Evolutionary conservation across 306 rosid genomes (phyloP).

Genomic region (Arachis hypogaea): DNA sequence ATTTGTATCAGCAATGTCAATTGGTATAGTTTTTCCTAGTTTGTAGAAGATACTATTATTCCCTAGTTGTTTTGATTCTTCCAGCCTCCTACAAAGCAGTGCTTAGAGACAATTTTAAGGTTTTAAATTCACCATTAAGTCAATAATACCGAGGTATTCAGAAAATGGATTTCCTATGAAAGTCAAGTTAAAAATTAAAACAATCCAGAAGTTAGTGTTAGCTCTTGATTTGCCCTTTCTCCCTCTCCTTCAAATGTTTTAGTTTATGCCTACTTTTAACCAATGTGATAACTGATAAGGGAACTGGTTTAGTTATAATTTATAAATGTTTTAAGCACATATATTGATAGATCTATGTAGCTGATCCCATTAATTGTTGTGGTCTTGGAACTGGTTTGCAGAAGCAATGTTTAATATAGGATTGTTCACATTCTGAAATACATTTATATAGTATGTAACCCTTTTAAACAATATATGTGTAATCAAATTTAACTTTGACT

Average conservation of each 20-base stretch:
- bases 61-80: slow-evolving; percentile 25
- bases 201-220: slow-evolving; percentile 10
- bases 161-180: slow-evolving; percentile 22
- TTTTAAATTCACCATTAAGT: slow-evolving; percentile 30
- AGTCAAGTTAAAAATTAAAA: slow-evolving; percentile 24
- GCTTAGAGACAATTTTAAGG: slow-evolving; percentile 21
- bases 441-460: background rate
- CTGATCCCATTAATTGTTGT: no score
- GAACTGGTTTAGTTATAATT: no score
- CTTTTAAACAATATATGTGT: slow-evolving; percentile 5
- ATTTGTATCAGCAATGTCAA: slow-evolving; percentile 66
- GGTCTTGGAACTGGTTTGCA: slow-evolving; percentile 7
- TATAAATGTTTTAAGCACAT: no score
- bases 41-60: slow-evolving; percentile 29
- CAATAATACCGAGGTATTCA: slow-evolving; percentile 17
- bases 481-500: slow-evolving; percentile 14
- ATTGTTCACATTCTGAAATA: slow-evolving; percentile 17
- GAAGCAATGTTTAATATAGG: slow-evolving; percentile 2
- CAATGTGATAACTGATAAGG: no score
- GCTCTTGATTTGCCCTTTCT: background rate
- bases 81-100: slow-evolving; percentile 21
- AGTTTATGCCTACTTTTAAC: slow-evolving; percentile 12
- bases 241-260: slow-evolving; percentile 8
- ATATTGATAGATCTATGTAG: no score
- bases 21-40: slow-evolving; percentile 63